phyloP scores from a whole-genome alignment of 1,139 yeast species.

The Kodamaea plutei region DNA sequence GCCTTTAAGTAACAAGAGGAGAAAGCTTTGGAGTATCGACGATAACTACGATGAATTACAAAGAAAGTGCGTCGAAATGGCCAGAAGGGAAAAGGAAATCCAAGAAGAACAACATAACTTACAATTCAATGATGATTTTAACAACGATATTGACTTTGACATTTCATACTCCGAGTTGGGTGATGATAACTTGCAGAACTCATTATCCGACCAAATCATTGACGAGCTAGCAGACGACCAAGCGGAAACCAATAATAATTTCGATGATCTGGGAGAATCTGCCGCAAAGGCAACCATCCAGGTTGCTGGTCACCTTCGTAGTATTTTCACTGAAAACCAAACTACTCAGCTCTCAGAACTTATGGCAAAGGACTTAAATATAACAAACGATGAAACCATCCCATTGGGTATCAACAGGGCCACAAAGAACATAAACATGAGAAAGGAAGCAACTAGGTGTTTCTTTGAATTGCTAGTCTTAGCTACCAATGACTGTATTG shows the following conservation, averaged over 20 bases:
- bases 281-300: slow-evolving; percentile 48
- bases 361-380: slow-evolving; percentile 33
- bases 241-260: slow-evolving; percentile 14
- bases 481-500: slow-evolving; percentile 73
- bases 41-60: slow-evolving; percentile 17
- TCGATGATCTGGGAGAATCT: slow-evolving; percentile 13
- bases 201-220: slow-evolving; percentile 1
- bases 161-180: slow-evolving; percentile 37
- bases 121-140: slow-evolving; percentile 18
- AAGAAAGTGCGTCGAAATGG: slow-evolving; percentile 27
- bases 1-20: slow-evolving; percentile 23
- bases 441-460: slow-evolving; percentile 64
- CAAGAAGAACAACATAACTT: slow-evolving; percentile 17
- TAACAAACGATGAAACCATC: slow-evolving; percentile 11
- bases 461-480: slow-evolving; percentile 81
- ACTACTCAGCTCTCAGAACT: slow-evolving; percentile 37
- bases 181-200: slow-evolving; percentile 7
- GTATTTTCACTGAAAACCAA: slow-evolving; percentile 22
- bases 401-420: slow-evolving; percentile 30
- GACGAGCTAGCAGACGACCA: slow-evolving; percentile 15
- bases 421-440: slow-evolving; percentile 30
- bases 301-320: slow-evolving; percentile 51
- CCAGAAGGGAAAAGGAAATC: slow-evolving; percentile 23
- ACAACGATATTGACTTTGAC: slow-evolving; percentile 35
- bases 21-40: slow-evolving; percentile 17